A percentile compares a stretch with the other conserved stretches of the same genome.
phyloP scores from a whole-genome alignment of 2,329 filamentous ascomycete genomes.

The Exserohilum rostratum region DNA sequence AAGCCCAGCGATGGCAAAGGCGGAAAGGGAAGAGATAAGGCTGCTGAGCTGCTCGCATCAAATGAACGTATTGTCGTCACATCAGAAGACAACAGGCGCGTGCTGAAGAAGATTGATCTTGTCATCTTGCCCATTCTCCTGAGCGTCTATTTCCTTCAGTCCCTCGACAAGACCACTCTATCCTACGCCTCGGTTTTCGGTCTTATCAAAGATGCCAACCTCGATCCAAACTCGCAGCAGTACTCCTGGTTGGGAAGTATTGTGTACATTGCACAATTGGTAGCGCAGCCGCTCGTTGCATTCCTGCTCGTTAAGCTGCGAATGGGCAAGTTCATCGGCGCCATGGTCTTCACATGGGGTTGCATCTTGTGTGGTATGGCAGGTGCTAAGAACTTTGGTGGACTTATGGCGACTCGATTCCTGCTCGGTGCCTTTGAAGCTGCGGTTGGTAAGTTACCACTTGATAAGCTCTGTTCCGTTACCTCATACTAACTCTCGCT shows the following conservation, averaged over 20 bases:
- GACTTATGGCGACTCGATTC: conserved; percentile 67
- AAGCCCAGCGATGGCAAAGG: conserved; percentile 19
- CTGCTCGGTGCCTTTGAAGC: conserved; percentile 73
- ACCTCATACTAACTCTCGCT: background rate
- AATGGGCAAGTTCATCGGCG: conserved; percentile 64
- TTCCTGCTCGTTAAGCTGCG: conserved; percentile 65
- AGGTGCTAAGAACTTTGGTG: conserved; percentile 64
- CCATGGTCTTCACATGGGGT: conserved; percentile 60
- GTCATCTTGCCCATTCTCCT: conserved; percentile 62
- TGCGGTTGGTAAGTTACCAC: conserved; percentile 47
- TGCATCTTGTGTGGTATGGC: conserved; percentile 67
- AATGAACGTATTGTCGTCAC: conserved; percentile 57
- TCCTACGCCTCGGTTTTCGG: conserved; percentile 69
- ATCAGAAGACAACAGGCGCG: conserved; percentile 58
- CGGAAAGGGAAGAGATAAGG: conserved; percentile 51
- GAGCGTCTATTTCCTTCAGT: conserved; percentile 67
- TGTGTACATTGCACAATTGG: conserved; percentile 62
- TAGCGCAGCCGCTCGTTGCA: conserved; percentile 59
- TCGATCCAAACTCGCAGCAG: conserved; percentile 59
- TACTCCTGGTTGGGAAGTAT: conserved; percentile 60
- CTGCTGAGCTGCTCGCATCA: conserved; percentile 56
- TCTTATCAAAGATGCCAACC: conserved; percentile 62
- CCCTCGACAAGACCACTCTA: conserved; percentile 67
- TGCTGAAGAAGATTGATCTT: conserved; percentile 59
- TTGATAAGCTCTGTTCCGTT: background rate